Conservation (phyloP, 1,284 basidiomycete genomes). For the Coniferiporia sulphurascens region DNA sequence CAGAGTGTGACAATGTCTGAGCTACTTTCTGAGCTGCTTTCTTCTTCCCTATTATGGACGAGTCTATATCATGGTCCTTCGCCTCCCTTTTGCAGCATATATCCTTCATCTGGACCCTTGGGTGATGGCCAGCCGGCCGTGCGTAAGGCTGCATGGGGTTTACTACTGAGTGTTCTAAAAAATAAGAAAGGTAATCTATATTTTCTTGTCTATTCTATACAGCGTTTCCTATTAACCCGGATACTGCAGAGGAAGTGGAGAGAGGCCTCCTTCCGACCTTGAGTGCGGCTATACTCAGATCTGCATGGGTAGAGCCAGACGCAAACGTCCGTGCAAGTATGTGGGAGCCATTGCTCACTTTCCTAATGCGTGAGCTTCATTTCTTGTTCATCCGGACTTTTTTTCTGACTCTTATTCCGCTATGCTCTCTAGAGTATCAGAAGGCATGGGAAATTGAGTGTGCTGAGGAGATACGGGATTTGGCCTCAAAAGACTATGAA, state of each 20-base stretch:
- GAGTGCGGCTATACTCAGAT: constrained; percentile 58
- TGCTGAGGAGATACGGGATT: constrained; percentile 21
- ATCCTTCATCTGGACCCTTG: constrained; percentile 37
- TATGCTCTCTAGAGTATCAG: constrained; percentile 46
- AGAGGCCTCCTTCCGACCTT: constrained; percentile 39
- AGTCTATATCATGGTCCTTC: constrained; percentile 41
- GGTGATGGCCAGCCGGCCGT: constrained; percentile 61
- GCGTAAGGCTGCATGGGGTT: constrained; percentile 60
- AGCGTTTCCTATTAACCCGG: neutral
- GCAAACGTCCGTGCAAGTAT: constrained; percentile 58
- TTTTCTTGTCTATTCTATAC: neutral
- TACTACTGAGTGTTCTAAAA: constrained; percentile 40
- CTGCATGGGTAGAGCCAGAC: constrained; percentile 77
- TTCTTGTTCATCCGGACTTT: neutral
- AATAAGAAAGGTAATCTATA: constrained; percentile 38
- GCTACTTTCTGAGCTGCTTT: constrained; percentile 34
- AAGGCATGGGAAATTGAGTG: constrained; percentile 54
- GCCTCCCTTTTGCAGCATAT: constrained; percentile 41
- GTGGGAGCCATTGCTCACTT: constrained; percentile 66
- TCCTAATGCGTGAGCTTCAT: constrained; percentile 57
- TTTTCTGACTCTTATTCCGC: neutral
- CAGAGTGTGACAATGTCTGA: constrained; percentile 21
- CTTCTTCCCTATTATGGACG: constrained; percentile 57
- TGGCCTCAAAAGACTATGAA: constrained; percentile 9
- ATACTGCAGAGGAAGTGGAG: constrained; percentile 33